Evolutionary conservation across 2,329 filamentous ascomycete species (phyloP).

Genomic region (Botryotinia convoluta): DNA sequence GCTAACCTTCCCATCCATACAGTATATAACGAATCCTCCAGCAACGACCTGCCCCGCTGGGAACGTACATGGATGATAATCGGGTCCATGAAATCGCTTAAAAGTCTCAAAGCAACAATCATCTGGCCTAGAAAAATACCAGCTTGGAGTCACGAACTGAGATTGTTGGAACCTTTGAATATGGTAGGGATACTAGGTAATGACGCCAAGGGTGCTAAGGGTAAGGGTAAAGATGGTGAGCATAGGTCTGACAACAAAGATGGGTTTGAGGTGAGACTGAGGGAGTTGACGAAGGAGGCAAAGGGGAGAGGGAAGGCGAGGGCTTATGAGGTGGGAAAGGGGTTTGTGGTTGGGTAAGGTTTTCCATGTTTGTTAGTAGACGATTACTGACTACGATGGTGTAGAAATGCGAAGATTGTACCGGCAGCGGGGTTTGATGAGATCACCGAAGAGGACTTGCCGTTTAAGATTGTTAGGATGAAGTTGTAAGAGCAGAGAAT

Average conservation of each 20-base stretch:
- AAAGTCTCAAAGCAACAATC: constrained; percentile 22
- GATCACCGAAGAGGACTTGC: constrained; percentile 12
- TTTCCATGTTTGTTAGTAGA: not conserved
- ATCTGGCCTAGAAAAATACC: constrained; percentile 24
- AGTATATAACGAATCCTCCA: constrained; percentile 18
- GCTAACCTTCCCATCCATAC: not conserved
- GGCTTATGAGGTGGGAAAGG: constrained; percentile 16
- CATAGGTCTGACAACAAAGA: not conserved
- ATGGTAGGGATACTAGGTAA: constrained; percentile 23
- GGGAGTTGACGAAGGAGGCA: constrained; percentile 16
- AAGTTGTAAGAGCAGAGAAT: not conserved
- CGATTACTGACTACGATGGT: not conserved
- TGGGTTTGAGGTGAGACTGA: constrained; percentile 25
- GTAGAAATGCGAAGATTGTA: not conserved
- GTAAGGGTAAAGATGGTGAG: not conserved
- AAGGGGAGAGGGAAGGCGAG: constrained; percentile 13
- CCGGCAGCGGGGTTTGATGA: constrained; percentile 4
- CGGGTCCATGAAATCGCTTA: constrained; percentile 26
- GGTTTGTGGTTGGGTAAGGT: not conserved
- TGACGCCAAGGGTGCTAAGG: not conserved
- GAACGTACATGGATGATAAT: constrained; percentile 29
- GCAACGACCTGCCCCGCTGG: constrained; percentile 26
- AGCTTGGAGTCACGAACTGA: constrained; percentile 23
- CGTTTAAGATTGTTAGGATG: constrained; percentile 20
- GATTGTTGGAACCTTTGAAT: constrained; percentile 24